Evolutionary conservation across 163 green algal genomes (phyloP).

Genomic region (Chlamydomonas reinhardtii): DNA sequence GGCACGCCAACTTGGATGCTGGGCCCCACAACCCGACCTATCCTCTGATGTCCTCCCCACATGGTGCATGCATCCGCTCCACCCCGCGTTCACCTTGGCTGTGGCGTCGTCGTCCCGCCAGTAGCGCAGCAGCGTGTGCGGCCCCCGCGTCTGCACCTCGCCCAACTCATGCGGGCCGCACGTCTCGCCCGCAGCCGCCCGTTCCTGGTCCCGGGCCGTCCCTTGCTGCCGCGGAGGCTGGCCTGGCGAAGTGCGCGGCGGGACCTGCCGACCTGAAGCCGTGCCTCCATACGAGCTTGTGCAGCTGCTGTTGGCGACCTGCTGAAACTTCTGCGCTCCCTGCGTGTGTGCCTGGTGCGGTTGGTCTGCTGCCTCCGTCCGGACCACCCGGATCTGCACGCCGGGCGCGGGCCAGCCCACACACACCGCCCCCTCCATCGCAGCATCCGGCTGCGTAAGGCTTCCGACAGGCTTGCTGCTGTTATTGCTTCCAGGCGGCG

Average conservation of each 20-base stretch:
- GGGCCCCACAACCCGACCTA: no score
- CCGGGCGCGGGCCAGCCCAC: constrained; percentile 74
- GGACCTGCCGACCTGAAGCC: no score
- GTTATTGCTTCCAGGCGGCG: neutral
- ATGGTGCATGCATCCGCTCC: no score
- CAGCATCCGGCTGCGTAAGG: neutral
- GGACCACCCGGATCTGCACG: constrained; percentile 63
- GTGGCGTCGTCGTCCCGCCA: constrained; percentile 51
- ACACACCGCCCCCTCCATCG: constrained; percentile 43
- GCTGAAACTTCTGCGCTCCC: no score
- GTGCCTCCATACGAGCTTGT: no score
- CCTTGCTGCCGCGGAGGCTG: no score
- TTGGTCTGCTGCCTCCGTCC: neutral
- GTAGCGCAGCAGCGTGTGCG: constrained; percentile 87
- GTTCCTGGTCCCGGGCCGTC: no score
- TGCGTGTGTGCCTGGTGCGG: neutral
- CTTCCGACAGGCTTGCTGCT: no score
- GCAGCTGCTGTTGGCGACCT: no score
- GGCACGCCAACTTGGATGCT: no score
- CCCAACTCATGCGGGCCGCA: constrained; percentile 48
- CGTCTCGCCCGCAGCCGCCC: neutral
- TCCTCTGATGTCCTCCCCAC: no score
- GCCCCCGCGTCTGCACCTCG: constrained; percentile 83
- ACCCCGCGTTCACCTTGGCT: constrained; percentile 27
- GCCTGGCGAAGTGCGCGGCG: no score